Conservation (phyloP, 1,284 basidiomycete species). For the Prillingera fragicola region DNA sequence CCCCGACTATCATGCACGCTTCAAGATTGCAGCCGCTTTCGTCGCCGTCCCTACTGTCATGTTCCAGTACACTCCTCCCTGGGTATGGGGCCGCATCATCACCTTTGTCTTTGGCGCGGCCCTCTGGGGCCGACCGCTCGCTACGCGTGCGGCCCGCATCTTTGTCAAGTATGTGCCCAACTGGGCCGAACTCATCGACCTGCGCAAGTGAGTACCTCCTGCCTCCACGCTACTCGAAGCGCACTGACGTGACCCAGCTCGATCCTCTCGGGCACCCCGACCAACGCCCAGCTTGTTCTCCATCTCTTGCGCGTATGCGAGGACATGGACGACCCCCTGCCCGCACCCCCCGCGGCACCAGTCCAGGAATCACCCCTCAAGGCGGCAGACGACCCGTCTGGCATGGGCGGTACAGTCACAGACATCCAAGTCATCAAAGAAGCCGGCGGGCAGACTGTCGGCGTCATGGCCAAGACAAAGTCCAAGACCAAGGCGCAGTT, state of each 20-base stretch:
- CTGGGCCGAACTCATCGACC: slow-evolving; percentile 48
- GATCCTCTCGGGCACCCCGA: slow-evolving; percentile 54
- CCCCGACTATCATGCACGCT: slow-evolving; percentile 43
- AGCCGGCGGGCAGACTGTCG: slow-evolving; percentile 37
- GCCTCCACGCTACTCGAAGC: neutral
- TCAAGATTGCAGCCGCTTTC: slow-evolving; percentile 45
- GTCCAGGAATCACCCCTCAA: slow-evolving; percentile 41
- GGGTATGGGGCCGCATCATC: slow-evolving; percentile 48
- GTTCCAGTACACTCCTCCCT: slow-evolving; percentile 49
- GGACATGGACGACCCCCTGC: slow-evolving; percentile 37
- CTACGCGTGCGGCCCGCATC: slow-evolving; percentile 47
- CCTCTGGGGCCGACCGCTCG: slow-evolving; percentile 54
- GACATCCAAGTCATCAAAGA: slow-evolving; percentile 34
- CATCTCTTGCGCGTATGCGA: slow-evolving; percentile 55
- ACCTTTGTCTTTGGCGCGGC: slow-evolving; percentile 52
- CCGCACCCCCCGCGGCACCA: slow-evolving; percentile 43
- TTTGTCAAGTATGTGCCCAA: slow-evolving; percentile 51
- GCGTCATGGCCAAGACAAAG: slow-evolving; percentile 24
- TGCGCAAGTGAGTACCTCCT: slow-evolving; percentile 6
- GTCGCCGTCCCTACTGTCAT: slow-evolving; percentile 44
- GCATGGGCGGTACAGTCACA: slow-evolving; percentile 28
- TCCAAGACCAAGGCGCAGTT: no score
- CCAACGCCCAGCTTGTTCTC: slow-evolving; percentile 56
- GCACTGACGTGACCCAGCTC: no score
- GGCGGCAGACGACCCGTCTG: slow-evolving; percentile 41